These are phyloP conservation scores for Miscanthus sacchariflorus DNA, from an alignment of 202 grass and related monocot species.

Conservation along the genomic window DNA sequence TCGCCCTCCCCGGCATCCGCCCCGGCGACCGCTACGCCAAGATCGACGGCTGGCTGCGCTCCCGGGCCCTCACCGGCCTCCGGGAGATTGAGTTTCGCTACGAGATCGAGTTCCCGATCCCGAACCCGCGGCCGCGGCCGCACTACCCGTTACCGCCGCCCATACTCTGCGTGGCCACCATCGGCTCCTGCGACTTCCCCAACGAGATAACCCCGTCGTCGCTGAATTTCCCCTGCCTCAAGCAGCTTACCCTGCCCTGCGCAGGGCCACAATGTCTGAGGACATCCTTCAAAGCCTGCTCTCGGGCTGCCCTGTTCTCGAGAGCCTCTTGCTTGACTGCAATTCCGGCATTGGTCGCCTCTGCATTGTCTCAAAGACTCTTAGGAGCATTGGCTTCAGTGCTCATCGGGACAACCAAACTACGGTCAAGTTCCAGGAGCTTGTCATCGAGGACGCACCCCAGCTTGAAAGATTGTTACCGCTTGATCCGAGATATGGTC, in stretches of 20 bases:
- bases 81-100: not conserved
- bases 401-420: not conserved
- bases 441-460: not conserved
- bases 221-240: not conserved
- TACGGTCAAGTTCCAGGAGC: not conserved
- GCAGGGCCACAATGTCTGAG: not conserved
- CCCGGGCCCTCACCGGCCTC: not conserved
- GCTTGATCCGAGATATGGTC: not conserved
- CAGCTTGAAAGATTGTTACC: not conserved
- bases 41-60: constrained; percentile 23
- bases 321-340: not conserved
- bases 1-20: not conserved
- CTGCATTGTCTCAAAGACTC: not conserved
- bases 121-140: too few species aligned
- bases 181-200: not conserved
- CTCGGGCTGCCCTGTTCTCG: not conserved
- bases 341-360: not conserved
- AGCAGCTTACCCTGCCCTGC: not conserved
- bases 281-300: not conserved
- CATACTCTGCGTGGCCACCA: not conserved
- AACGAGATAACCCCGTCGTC: too few species aligned
- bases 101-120: too few species aligned
- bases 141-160: not conserved
- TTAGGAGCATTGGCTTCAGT: not conserved
- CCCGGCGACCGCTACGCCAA: not conserved